Percentiles rank a stretch among this genome's conserved stretches.
Evolutionary conservation across 2,329 filamentous ascomycete genomes (phyloP).

Genomic region (Venturia nashicola): DNA sequence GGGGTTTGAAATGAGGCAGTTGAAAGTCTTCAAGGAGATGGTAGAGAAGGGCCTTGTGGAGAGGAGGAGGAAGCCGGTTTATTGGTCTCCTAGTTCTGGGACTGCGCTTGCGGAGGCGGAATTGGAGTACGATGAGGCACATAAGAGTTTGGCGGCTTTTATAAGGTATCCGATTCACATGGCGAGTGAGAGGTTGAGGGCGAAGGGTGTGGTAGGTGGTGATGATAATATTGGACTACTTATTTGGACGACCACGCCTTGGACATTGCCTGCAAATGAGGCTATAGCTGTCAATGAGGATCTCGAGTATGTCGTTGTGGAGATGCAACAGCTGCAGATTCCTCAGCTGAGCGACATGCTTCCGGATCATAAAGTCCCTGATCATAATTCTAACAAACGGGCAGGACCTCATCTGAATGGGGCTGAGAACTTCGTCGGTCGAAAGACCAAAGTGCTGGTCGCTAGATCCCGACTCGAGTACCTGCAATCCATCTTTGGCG

Average conservation of each 20-base stretch:
- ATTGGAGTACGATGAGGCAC: conserved; percentile 68
- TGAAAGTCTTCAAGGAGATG: conserved; percentile 65
- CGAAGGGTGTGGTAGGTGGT: conserved; percentile 19
- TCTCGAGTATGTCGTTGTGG: conserved; percentile 55
- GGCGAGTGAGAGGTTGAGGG: conserved; percentile 32
- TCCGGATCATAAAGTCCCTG: neutral
- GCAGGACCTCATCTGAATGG: neutral
- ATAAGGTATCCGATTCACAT: conserved; percentile 60
- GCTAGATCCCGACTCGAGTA: conserved; percentile 58
- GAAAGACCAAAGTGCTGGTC: conserved; percentile 26
- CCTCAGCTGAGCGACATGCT: neutral
- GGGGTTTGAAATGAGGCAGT: conserved; percentile 60
- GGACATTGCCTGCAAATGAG: conserved; percentile 88
- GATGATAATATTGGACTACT: conserved; percentile 56
- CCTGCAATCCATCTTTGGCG: conserved; percentile 20
- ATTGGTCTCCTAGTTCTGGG: conserved; percentile 70
- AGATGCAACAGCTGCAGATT: neutral
- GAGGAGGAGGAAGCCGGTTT: conserved; percentile 68
- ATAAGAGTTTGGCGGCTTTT: conserved; percentile 61
- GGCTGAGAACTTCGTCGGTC: neutral
- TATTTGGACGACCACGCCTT: conserved; percentile 98
- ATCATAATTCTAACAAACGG: neutral
- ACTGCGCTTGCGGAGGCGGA: conserved; percentile 77
- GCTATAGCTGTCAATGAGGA: conserved; percentile 72
- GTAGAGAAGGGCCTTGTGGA: conserved; percentile 56